Conservation (phyloP, 805 yeast species). For the Brettanomyces nanus region DNA sequence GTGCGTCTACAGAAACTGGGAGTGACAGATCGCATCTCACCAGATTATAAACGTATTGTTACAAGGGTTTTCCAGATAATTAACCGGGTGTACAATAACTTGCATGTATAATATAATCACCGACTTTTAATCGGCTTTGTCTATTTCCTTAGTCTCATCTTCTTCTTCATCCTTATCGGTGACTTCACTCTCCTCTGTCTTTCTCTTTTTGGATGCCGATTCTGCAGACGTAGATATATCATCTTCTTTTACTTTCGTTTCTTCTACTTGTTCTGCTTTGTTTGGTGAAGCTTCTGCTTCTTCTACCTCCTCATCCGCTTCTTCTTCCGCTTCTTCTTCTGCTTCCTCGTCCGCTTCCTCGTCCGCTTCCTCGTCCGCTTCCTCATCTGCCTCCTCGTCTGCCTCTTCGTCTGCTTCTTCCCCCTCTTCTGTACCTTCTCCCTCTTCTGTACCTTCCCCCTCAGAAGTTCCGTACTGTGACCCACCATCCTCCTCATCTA, state of each 20-base stretch:
- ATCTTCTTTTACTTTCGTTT: conserved; percentile 30
- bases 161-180: conserved; percentile 16
- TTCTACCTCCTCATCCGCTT: conserved; percentile 28
- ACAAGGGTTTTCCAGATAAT: conserved; percentile 36
- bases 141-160: conserved; percentile 9
- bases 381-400: conserved; percentile 23
- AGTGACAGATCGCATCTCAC: conserved; percentile 1
- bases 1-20: conserved; percentile 8
- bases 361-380: conserved; percentile 14
- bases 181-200: conserved; percentile 19
- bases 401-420: conserved; percentile 28
- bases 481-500: conserved; percentile 45
- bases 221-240: conserved; percentile 15
- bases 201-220: conserved; percentile 19
- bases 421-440: conserved; percentile 32
- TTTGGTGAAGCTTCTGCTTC: conserved; percentile 10
- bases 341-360: conserved; percentile 24
- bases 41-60: conserved; percentile 11
- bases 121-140: not conserved
- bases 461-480: conserved; percentile 54
- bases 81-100: conserved; percentile 21
- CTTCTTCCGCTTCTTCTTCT: conserved; percentile 27
- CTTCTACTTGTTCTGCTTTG: conserved; percentile 35
- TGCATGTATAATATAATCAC: not conserved
- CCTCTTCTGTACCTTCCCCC: conserved; percentile 37